These are phyloP conservation scores for Linderina pennispora DNA, from an alignment of 192 early-diverging fungal species.

Conservation along the genomic window DNA sequence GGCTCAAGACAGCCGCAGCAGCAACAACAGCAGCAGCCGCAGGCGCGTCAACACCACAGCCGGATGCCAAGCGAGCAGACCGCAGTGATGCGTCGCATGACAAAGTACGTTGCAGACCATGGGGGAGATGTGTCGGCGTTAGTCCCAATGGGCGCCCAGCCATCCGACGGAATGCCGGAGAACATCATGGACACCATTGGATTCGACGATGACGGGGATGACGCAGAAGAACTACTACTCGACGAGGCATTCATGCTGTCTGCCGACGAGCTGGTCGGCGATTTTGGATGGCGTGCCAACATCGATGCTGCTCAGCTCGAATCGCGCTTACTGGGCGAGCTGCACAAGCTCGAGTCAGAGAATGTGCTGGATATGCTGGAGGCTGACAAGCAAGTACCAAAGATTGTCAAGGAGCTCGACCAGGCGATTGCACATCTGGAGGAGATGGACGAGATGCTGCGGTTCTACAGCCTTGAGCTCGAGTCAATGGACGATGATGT, in stretches of 20 bases:
- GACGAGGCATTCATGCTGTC: conserved; percentile 70
- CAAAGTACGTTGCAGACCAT: conserved; percentile 43
- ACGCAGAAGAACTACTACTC: conserved; percentile 41
- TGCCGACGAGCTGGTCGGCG: conserved; percentile 68
- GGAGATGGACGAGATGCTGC: conserved; percentile 82
- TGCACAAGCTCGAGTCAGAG: conserved; percentile 72
- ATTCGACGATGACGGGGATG: conserved; percentile 28
- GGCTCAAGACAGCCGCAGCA: too few relatives aligned
- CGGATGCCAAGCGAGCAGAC: conserved; percentile 26
- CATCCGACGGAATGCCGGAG: conserved; percentile 5
- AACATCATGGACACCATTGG: conserved; percentile 6
- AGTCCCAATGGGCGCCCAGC: conserved; percentile 29
- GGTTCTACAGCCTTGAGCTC: conserved; percentile 77
- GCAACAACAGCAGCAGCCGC: too few relatives aligned
- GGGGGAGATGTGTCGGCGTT: conserved; percentile 37
- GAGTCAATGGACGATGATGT: conserved; percentile 95
- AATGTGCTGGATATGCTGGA: conserved; percentile 94
- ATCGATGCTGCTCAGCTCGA: conserved; percentile 87
- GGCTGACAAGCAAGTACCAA: conserved; percentile 78
- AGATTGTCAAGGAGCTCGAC: conserved; percentile 79
- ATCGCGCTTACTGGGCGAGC: conserved; percentile 71
- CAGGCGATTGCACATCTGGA: conserved; percentile 73
- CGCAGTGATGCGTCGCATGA: conserved; percentile 42
- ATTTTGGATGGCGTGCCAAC: conserved; percentile 86
- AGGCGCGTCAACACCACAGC: conserved; percentile 6